Evolutionary conservation across 495 filamentous ascomycete genomes (phyloP).

Genomic region (Daldinia vernicosa): DNA sequence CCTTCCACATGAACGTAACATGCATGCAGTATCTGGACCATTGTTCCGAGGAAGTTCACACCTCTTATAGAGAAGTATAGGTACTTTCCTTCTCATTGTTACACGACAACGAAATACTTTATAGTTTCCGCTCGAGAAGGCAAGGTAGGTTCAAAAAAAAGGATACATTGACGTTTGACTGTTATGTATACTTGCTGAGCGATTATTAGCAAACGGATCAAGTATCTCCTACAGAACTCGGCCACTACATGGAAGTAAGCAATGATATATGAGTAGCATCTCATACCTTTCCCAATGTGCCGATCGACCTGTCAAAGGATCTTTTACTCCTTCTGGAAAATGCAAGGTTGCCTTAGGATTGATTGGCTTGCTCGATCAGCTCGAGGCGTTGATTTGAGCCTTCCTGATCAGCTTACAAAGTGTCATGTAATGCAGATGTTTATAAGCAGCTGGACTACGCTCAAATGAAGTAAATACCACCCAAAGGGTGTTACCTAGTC

Average conservation of each 20-base stretch:
- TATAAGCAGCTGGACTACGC: slow-evolving; percentile 5
- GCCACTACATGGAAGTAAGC: too few relatives aligned
- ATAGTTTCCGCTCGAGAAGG: not conserved
- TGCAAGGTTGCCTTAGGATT: not conserved
- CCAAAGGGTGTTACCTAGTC: not conserved
- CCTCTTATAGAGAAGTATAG: too few relatives aligned
- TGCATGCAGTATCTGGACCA: too few relatives aligned
- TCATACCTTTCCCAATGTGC: not conserved
- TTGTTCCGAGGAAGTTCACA: too few relatives aligned
- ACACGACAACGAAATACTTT: too few relatives aligned
- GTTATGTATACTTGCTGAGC: not conserved
- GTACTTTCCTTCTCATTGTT: too few relatives aligned
- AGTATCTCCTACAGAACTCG: too few relatives aligned
- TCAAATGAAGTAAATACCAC: not conserved
- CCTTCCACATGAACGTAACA: too few relatives aligned
- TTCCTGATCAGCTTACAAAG: slow-evolving; percentile 5
- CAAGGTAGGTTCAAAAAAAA: not conserved
- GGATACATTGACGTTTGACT: not conserved
- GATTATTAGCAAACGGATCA: not conserved
- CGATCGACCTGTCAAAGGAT: not conserved
- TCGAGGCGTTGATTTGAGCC: not conserved
- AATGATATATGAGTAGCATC: not conserved
- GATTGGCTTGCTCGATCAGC: not conserved
- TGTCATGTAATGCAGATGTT: not conserved
- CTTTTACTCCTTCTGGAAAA: slow-evolving; percentile 5